Conservation (phyloP, 371 early-diverging fungal species). For the Mortierella sp. region DNA sequence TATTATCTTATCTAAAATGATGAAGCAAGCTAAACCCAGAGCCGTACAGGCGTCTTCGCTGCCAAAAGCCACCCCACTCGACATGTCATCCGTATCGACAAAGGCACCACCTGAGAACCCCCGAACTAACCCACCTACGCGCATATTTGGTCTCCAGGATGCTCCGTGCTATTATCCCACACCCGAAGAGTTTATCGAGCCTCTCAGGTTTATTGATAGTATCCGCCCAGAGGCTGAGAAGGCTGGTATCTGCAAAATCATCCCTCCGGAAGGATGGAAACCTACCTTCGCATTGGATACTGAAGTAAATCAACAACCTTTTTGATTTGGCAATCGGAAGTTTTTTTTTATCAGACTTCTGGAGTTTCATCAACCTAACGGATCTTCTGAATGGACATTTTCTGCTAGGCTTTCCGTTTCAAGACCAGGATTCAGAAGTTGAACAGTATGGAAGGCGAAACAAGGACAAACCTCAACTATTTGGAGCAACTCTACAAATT, state of each 20-base stretch:
- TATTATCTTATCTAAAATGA: conserved; percentile 17
- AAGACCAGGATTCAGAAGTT: conserved; percentile 91
- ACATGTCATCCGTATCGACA: conserved; percentile 56
- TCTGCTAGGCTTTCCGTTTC: conserved; percentile 86
- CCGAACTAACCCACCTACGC: conserved; percentile 37
- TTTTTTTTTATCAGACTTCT: not conserved
- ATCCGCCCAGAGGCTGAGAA: conserved; percentile 87
- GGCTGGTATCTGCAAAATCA: conserved; percentile 93
- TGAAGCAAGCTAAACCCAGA: conserved; percentile 40
- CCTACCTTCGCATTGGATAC: conserved; percentile 89
- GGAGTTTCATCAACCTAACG: not conserved
- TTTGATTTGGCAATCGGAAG: not conserved
- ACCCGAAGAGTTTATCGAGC: conserved; percentile 86
- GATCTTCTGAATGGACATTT: not conserved
- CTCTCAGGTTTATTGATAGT: conserved; percentile 84
- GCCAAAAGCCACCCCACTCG: conserved; percentile 44
- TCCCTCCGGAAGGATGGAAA: conserved; percentile 89
- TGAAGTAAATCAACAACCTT: conserved; percentile 65
- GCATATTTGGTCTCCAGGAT: conserved; percentile 76
- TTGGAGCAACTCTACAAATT: conserved; percentile 90
- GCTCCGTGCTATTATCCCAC: conserved; percentile 91
- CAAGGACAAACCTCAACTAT: conserved; percentile 89
- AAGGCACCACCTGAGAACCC: conserved; percentile 53
- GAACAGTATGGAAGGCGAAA: conserved; percentile 92
- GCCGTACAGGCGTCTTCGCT: conserved; percentile 25